Conservation (phyloP, 495 filamentous ascomycete species). For the Staphylotrichum longicolle region DNA sequence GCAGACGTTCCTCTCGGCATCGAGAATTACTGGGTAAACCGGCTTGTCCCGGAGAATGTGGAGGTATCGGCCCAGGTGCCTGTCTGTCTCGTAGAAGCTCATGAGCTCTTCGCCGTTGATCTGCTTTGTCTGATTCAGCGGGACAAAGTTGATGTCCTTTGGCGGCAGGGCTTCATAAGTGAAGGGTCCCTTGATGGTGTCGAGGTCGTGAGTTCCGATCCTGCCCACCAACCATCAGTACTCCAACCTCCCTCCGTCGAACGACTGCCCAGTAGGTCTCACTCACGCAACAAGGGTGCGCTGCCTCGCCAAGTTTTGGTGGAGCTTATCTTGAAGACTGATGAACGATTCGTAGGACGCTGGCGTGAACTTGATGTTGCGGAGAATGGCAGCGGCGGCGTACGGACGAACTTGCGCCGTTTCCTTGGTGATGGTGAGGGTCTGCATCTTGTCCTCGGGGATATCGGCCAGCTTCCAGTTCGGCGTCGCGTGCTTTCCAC, state of each 20-base stretch:
- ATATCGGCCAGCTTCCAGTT: constrained; percentile 74
- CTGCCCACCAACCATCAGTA: constrained; percentile 19
- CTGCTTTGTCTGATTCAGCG: constrained; percentile 83
- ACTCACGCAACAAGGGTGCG: constrained; percentile 75
- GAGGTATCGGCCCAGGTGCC: constrained; percentile 74
- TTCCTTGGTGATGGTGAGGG: constrained; percentile 74
- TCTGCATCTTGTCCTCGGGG: constrained; percentile 68
- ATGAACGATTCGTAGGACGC: constrained; percentile 97
- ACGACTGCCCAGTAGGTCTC: background rate
- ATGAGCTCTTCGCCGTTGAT: constrained; percentile 90
- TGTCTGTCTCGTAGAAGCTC: constrained; percentile 92
- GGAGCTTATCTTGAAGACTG: constrained; percentile 93
- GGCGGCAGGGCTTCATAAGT: constrained; percentile 91
- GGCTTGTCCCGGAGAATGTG: constrained; percentile 92
- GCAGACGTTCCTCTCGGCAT: constrained; percentile 82
- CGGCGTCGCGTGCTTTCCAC: constrained; percentile 67
- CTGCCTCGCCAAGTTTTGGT: constrained; percentile 92
- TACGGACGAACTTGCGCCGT: constrained; percentile 80
- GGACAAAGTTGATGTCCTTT: constrained; percentile 86
- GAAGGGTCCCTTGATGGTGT: constrained; percentile 92
- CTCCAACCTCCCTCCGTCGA: background rate
- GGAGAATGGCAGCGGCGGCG: constrained; percentile 80
- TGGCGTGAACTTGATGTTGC: constrained; percentile 87
- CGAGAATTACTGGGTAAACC: constrained; percentile 95
- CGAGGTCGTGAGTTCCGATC: constrained; percentile 95